Evolutionary conservation across 192 early-diverging fungal genomes (phyloP).

Genomic region (Coemansia sp.): DNA sequence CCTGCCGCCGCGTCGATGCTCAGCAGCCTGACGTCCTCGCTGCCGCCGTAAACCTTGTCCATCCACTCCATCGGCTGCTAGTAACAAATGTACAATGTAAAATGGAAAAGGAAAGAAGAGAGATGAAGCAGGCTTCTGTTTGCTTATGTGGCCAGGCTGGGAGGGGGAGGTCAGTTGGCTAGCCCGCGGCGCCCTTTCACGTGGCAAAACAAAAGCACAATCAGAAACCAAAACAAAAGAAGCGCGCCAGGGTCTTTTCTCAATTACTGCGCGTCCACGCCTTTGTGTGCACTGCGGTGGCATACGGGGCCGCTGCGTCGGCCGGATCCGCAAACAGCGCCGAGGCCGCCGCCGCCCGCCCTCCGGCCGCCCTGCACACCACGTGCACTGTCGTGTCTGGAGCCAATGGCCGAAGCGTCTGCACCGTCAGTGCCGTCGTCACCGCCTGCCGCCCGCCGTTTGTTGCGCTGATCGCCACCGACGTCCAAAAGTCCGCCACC

Average conservation of each 20-base stretch:
- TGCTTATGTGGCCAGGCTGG: no score
- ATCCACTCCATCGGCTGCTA: slow-evolving; percentile 3
- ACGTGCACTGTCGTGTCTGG: slow-evolving; percentile 16
- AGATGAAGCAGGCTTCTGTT: not conserved
- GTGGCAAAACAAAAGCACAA: no score
- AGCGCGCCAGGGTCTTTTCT: no score
- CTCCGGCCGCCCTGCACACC: slow-evolving; percentile 16
- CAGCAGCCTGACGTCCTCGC: slow-evolving; percentile 7
- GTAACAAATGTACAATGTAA: no score
- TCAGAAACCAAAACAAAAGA: not conserved
- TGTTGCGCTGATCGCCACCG: slow-evolving; percentile 36
- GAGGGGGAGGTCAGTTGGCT: no score
- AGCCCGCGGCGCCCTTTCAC: no score
- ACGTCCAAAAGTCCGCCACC: slow-evolving; percentile 48
- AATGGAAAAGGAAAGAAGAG: not conserved
- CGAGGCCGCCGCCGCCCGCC: slow-evolving; percentile 15
- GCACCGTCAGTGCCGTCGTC: slow-evolving; percentile 43
- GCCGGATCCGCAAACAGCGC: slow-evolving; percentile 26
- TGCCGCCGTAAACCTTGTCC: slow-evolving; percentile 18
- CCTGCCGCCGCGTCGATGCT: slow-evolving; percentile 11
- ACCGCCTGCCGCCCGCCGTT: slow-evolving; percentile 27
- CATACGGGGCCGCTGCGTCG: slow-evolving; percentile 18
- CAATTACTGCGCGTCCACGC: not conserved
- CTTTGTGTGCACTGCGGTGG: slow-evolving; percentile 40
- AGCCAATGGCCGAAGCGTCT: slow-evolving; percentile 16